Conservation (phyloP, 164 flowering plant species). For the Stephania japonica region DNA sequence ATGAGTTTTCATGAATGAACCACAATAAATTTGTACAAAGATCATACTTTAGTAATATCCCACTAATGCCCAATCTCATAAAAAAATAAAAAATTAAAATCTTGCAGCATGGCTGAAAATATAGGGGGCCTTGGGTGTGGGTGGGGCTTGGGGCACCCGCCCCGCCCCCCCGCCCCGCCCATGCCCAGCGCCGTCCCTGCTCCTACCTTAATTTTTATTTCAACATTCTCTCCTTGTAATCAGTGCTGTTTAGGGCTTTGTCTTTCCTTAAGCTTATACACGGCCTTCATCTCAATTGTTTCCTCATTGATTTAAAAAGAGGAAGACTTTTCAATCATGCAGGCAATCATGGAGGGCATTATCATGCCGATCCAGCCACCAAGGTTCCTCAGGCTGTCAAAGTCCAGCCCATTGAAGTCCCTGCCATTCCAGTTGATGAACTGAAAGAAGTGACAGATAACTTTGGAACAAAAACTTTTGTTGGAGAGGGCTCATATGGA, state of each 20-base stretch:
- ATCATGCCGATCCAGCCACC: conserved; percentile 47
- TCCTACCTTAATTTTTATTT: too few species aligned
- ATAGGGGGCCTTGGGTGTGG: too few species aligned
- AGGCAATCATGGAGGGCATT: conserved; percentile 40
- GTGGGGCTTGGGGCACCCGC: too few species aligned
- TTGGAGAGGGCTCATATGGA: conserved; percentile 95
- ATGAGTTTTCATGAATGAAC: too few species aligned
- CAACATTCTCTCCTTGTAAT: too few species aligned
- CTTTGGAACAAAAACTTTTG: conserved; percentile 63
- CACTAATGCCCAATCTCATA: too few species aligned
- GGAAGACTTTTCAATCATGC: conserved; percentile 14
- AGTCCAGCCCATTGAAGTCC: conserved; percentile 70
- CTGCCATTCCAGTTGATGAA: conserved; percentile 65
- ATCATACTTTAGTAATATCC: too few species aligned
- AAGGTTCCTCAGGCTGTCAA: conserved; percentile 52
- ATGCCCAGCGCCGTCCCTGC: too few species aligned
- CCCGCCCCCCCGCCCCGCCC: too few species aligned
- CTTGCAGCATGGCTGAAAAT: too few species aligned
- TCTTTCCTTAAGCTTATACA: neutral
- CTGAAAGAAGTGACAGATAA: conserved; percentile 71
- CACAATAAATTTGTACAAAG: too few species aligned
- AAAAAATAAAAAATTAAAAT: too few species aligned
- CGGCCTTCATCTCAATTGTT: neutral
- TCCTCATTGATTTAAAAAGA: neutral
- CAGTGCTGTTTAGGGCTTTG: neutral